Evolutionary conservation across 2,329 filamentous ascomycete species (phyloP).

Genomic region (Clarireedia homoeocarpa): DNA sequence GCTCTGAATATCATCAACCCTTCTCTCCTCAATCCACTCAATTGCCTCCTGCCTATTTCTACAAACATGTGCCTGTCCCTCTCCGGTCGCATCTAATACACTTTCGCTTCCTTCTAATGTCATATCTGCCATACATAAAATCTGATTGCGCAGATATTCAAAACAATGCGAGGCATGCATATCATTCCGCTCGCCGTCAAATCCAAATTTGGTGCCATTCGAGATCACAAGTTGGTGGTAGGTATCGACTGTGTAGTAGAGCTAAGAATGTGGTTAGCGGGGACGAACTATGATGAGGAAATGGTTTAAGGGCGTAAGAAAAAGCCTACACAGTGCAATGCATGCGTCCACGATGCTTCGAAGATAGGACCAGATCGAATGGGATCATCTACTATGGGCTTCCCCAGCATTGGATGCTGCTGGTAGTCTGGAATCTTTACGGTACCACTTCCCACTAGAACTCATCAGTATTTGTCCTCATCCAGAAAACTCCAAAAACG

Average conservation of each 20-base stretch:
- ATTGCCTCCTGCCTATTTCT: slow-evolving; percentile 27
- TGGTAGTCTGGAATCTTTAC: slow-evolving; percentile 27
- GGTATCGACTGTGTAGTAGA: slow-evolving; percentile 29
- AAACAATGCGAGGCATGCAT: slow-evolving; percentile 29
- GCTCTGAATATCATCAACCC: slow-evolving; percentile 29
- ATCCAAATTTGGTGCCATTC: slow-evolving; percentile 22
- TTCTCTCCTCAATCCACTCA: slow-evolving; percentile 28
- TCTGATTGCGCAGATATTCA: slow-evolving; percentile 29
- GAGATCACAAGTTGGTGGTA: slow-evolving; percentile 29
- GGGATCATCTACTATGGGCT: slow-evolving; percentile 28
- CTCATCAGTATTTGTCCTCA: background rate
- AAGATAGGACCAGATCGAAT: slow-evolving; percentile 26
- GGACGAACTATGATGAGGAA: background rate
- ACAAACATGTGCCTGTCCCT: slow-evolving; percentile 29
- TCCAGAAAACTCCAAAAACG: no score
- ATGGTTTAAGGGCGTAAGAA: no score
- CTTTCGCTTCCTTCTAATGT: slow-evolving; percentile 27
- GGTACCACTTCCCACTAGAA: slow-evolving; percentile 26
- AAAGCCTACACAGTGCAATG: slow-evolving; percentile 26
- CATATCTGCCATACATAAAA: slow-evolving; percentile 31
- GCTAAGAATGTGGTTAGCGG: slow-evolving; percentile 1
- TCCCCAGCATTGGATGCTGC: slow-evolving; percentile 27
- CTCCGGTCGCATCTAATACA: slow-evolving; percentile 21
- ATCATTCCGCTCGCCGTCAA: slow-evolving; percentile 24
- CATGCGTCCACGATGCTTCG: slow-evolving; percentile 31